These are phyloP conservation scores for Alternaria angustiovoidea DNA, from an alignment of 2,329 filamentous ascomycete species.

Conservation along the genomic window DNA sequence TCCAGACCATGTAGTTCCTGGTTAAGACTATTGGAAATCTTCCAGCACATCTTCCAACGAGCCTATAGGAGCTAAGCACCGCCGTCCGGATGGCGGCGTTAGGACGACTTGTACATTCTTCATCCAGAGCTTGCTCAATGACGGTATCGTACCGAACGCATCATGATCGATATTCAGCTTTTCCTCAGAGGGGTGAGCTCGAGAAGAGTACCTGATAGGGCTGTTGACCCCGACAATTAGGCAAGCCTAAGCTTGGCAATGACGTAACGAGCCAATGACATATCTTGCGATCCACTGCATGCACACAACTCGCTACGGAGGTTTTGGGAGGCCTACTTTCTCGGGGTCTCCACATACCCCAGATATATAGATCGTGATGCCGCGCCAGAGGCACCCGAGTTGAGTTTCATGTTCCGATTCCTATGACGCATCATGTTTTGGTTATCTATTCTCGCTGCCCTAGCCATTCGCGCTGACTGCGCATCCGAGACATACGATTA, in stretches of 20 bases:
- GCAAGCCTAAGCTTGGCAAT: not conserved
- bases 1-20: not conserved
- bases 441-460: not conserved
- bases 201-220: not conserved
- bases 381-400: not conserved
- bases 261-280: conserved; percentile 3
- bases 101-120: not conserved
- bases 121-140: not conserved
- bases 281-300: not conserved
- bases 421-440: conserved; percentile 7
- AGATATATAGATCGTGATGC: not conserved
- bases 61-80: not conserved
- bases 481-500: conserved; percentile 38
- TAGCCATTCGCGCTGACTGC: conserved; percentile 14
- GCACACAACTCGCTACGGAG: not conserved
- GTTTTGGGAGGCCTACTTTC: not conserved
- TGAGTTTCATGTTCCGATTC: not conserved
- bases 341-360: not conserved
- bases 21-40: not conserved
- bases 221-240: not conserved
- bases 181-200: not conserved
- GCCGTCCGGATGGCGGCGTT: not conserved
- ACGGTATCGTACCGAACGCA: not conserved
- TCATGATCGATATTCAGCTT: not conserved
- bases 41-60: not conserved